A percentile compares a stretch with the other conserved stretches of the same genome.
phyloP scores from a whole-genome alignment of 2,329 filamentous ascomycete species.

The Xylaria multiplex region DNA sequence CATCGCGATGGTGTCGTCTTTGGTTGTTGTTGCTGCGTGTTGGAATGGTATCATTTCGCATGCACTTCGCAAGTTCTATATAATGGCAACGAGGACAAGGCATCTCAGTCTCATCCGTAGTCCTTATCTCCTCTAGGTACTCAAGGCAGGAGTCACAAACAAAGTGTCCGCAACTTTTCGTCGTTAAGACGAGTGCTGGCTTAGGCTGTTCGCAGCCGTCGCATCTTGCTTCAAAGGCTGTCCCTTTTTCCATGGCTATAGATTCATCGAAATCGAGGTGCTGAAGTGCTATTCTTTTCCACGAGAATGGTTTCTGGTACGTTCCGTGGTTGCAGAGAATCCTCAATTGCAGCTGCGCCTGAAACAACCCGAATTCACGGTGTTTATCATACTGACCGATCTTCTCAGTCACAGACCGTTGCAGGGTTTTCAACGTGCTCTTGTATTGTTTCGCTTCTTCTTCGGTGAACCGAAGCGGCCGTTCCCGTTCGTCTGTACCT shows the following conservation, averaged over 20 bases:
- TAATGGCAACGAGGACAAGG: slow-evolving; percentile 43
- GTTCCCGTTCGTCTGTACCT: slow-evolving; percentile 40
- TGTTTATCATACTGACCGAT: slow-evolving; percentile 50
- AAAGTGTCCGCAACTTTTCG: slow-evolving; percentile 47
- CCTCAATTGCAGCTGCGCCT: slow-evolving; percentile 57
- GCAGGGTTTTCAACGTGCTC: slow-evolving; percentile 51
- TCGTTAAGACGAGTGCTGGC: slow-evolving; percentile 43
- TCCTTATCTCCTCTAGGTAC: slow-evolving; percentile 22
- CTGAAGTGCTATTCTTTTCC: slow-evolving; percentile 49
- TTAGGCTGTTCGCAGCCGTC: slow-evolving; percentile 49
- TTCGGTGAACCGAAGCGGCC: slow-evolving; percentile 48
- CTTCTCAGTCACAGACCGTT: slow-evolving; percentile 52
- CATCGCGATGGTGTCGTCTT: slow-evolving; percentile 4
- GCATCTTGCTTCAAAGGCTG: slow-evolving; percentile 44
- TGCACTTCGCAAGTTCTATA: not conserved
- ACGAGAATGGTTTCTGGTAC: slow-evolving; percentile 57
- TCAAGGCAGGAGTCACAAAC: slow-evolving; percentile 49
- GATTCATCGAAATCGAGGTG: slow-evolving; percentile 46
- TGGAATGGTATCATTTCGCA: slow-evolving; percentile 7
- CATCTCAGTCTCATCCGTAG: slow-evolving; percentile 8
- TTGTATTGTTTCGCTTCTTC: slow-evolving; percentile 50
- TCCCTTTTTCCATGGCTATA: slow-evolving; percentile 44
- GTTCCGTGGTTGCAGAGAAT: slow-evolving; percentile 63
- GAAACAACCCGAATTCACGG: slow-evolving; percentile 57
- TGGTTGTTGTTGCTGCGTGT: not conserved